Evolutionary conservation across 441 rosid species (phyloP).

Genomic region (Eugenia klotzschiana): DNA sequence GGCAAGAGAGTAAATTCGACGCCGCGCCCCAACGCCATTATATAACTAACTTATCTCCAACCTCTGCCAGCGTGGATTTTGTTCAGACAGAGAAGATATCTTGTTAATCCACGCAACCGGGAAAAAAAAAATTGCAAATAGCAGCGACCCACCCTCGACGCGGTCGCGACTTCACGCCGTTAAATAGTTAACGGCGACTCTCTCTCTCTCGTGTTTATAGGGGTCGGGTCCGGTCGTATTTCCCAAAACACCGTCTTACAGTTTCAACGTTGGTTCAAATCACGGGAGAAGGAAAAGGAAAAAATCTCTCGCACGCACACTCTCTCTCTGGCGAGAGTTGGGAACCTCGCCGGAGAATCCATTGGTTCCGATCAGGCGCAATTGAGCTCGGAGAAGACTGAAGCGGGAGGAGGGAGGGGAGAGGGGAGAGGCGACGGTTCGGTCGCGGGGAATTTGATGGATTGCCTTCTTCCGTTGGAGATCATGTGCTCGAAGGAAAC

Average conservation of each 20-base stretch:
- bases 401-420: background rate
- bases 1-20: background rate
- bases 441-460: background rate
- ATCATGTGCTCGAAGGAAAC: background rate
- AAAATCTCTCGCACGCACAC: background rate
- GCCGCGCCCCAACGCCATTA: background rate
- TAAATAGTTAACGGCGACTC: background rate
- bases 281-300: background rate
- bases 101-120: background rate
- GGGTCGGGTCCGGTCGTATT: background rate
- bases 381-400: background rate
- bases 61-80: background rate
- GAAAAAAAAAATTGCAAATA: background rate
- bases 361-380: background rate
- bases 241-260: background rate
- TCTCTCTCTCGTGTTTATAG: background rate
- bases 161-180: background rate
- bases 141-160: background rate
- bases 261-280: conserved; percentile 2
- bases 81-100: background rate
- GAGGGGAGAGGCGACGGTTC: background rate
- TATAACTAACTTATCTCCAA: background rate
- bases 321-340: background rate
- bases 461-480: background rate
- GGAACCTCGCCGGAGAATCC: background rate